Base-by-base conservation (phyloP, 1,139 yeast species). In the Candida sp. region DNA sequence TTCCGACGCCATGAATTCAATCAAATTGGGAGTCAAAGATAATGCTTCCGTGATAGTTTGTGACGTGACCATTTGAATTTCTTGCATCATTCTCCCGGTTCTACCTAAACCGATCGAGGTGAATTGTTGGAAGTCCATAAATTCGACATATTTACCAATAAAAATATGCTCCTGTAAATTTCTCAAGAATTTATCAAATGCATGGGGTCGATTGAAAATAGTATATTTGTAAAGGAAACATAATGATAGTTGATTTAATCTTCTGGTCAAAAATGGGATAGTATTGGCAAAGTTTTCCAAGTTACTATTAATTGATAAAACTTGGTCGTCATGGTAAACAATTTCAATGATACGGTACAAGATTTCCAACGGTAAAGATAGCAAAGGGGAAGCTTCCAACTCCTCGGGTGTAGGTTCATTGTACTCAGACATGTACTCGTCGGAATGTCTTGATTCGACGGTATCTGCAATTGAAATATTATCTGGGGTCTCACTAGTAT, bases 61-160 rank as follows among this genome's bases (percentile, higher is more conserved):
- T 38, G 84, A 73, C 0, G 97, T 90, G 36, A 90, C 89, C 87
- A 89, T 87, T 63, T 89, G 95, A 52, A 90, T 90, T 63, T 87
- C 95, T 61, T 81, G 84, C 64, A 87, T 90, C 96, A 89, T 89
- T 52, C 86, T 78, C 6, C 88, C 88, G 0, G 97, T 87, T 49
- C 97, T 73, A 3, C 97, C 97, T 42, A 90, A 72, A 0, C 97
- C 97, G 42, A 91, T 84, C 1, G 95, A 85, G 0, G 97, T 89
- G 60, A 90, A 86, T 49, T 88, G 93, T 57, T 87, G 87, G 57
- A 90, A 90, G 65, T 90, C 97, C 55, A 90, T 76, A 46, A 84
- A 83, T 54, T 84, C 82, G 22, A 87, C 93, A 53, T 80, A 79
- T 46, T 76, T 74, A 5, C 96, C 90, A 36, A 79, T 72, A 48